These are phyloP conservation scores for Saccharomycopsis capsularis DNA, from an alignment of 805 yeast genomes.

Conservation along the genomic window DNA sequence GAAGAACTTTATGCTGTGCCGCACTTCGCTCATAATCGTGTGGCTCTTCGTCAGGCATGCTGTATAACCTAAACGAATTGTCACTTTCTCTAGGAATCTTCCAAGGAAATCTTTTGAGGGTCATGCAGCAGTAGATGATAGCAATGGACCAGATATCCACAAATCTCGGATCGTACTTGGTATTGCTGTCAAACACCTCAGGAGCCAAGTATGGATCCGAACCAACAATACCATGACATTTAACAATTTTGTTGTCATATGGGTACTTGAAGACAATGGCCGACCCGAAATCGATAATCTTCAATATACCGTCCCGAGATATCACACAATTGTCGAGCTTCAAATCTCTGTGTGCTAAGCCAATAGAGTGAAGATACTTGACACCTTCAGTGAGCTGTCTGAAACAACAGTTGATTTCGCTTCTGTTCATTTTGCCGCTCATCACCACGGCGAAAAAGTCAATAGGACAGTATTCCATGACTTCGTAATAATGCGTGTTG, in stretches of 20 bases:
- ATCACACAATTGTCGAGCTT: constrained; percentile 80
- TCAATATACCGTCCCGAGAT: constrained; percentile 64
- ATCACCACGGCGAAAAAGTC: constrained; percentile 83
- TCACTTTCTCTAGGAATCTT: constrained; percentile 68
- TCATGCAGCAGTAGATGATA: constrained; percentile 82
- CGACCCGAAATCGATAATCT: constrained; percentile 76
- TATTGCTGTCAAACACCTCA: constrained; percentile 51
- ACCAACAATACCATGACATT: constrained; percentile 74
- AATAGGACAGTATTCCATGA: constrained; percentile 80
- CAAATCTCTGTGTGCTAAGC: constrained; percentile 77
- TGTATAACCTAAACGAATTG: constrained; percentile 61
- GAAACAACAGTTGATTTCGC: constrained; percentile 75
- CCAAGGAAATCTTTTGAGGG: constrained; percentile 81
- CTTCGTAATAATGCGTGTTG: constrained; percentile 65
- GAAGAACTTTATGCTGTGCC: constrained; percentile 57
- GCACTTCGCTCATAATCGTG: constrained; percentile 73
- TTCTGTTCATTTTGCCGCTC: constrained; percentile 77
- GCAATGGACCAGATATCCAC: constrained; percentile 85
- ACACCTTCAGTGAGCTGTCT: constrained; percentile 72
- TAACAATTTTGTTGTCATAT: constrained; percentile 49
- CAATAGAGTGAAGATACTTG: constrained; percentile 64
- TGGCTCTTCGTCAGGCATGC: constrained; percentile 61
- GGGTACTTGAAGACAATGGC: constrained; percentile 81
- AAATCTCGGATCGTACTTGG: constrained; percentile 62
- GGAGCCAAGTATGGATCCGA: constrained; percentile 86